phyloP scores from a whole-genome alignment of 192 early-diverging fungal genomes.

The Linnemannia zychae region DNA sequence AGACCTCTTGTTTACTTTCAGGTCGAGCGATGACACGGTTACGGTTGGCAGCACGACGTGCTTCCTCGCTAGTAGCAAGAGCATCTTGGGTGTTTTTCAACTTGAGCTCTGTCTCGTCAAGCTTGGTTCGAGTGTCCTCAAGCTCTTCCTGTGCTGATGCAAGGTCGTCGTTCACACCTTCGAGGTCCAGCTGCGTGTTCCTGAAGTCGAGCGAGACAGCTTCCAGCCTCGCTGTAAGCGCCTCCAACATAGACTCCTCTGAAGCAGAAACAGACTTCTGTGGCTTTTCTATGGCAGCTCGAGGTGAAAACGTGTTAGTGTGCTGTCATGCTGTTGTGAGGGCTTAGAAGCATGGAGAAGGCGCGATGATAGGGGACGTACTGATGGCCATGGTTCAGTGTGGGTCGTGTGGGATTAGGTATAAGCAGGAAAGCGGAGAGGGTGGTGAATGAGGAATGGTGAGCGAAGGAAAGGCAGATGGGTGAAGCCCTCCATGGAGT shows the following conservation, averaged over 20 bases:
- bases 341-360: conserved; percentile 2
- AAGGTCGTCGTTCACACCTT: conserved; percentile 21
- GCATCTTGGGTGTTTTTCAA: conserved; percentile 19
- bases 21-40: conserved; percentile 19
- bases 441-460: conserved; percentile 11
- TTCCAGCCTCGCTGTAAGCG: conserved; percentile 22
- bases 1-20: conserved; percentile 17
- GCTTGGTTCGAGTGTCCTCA: conserved; percentile 12
- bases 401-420: conserved; percentile 10
- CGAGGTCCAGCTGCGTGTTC: conserved; percentile 29
- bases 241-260: conserved; percentile 30
- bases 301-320: neutral
- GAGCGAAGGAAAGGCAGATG: neutral
- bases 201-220: conserved; percentile 43
- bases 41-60: conserved; percentile 22
- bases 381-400: conserved; percentile 22
- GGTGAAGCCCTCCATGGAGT: conserved; percentile 13
- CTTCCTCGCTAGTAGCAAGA: conserved; percentile 25
- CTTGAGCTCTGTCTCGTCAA: conserved; percentile 22
- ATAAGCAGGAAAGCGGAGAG: neutral
- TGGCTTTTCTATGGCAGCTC: conserved; percentile 12
- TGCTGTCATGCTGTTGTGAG: conserved; percentile 14
- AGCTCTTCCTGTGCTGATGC: conserved; percentile 19
- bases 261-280: conserved; percentile 12
- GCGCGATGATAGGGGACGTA: conserved; percentile 1